Percentiles rank a stretch among this genome's conserved stretches.
phyloP scores from a whole-genome alignment of 495 filamentous ascomycete genomes.

The Annulohypoxylon stygium region DNA sequence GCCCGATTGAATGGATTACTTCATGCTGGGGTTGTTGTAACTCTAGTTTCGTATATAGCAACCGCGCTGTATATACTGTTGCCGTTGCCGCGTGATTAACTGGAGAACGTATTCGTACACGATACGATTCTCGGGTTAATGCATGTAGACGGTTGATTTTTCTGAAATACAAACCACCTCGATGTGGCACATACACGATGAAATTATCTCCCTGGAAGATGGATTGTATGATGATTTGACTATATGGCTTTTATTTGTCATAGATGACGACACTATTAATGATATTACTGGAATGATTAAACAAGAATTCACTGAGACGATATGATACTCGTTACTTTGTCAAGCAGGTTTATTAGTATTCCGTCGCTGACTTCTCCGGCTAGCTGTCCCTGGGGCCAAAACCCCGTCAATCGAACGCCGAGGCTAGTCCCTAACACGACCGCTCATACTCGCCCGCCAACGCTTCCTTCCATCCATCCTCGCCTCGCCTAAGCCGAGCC shows the following conservation, averaged over 20 bases:
- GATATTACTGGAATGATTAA: not conserved
- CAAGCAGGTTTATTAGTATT: too few relatives aligned
- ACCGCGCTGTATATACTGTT: slow-evolving; percentile 37
- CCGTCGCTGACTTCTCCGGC: not conserved
- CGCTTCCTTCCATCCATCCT: not conserved
- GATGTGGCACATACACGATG: not conserved
- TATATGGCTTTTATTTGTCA: not conserved
- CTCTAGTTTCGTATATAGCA: slow-evolving; percentile 44
- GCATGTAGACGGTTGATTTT: not conserved
- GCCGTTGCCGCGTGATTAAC: not conserved
- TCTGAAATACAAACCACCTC: not conserved
- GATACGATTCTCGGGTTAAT: not conserved
- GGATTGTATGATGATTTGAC: not conserved
- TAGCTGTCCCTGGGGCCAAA: not conserved
- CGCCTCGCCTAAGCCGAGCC: slow-evolving; percentile 41
- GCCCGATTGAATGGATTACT: slow-evolving; percentile 1
- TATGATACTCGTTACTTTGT: too few relatives aligned
- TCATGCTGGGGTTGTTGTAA: slow-evolving; percentile 28
- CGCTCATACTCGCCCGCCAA: not conserved
- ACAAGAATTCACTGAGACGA: too few relatives aligned
- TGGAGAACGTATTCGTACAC: not conserved
- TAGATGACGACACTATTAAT: not conserved
- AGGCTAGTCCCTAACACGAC: not conserved
- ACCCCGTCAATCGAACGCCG: not conserved
- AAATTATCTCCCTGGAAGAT: not conserved